phyloP scores from a whole-genome alignment of 2,329 filamentous ascomycete genomes.

The Lasiodiplodia sp. region DNA sequence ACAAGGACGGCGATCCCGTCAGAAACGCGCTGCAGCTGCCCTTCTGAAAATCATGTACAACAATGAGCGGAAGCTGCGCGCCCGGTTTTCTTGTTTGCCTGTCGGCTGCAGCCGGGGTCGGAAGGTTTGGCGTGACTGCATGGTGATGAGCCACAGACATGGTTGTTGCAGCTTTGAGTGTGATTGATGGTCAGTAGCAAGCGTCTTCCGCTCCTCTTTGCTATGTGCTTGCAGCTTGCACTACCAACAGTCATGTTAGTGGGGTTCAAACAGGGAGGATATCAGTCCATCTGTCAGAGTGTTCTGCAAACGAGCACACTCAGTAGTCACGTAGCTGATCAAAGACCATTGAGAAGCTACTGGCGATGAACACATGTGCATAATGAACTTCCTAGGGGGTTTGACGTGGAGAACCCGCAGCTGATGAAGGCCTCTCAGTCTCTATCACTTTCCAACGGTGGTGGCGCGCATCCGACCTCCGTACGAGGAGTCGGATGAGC shows the following conservation, averaged over 20 bases:
- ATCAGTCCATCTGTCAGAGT: too few species aligned
- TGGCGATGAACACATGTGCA: too few species aligned
- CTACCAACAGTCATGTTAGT: not conserved
- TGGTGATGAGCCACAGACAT: not conserved
- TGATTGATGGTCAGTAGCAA: not conserved
- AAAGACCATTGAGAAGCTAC: too few species aligned
- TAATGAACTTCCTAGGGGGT: too few species aligned
- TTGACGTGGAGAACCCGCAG: too few species aligned
- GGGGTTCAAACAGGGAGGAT: not conserved
- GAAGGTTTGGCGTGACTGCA: not conserved
- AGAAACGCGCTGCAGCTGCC: not conserved
- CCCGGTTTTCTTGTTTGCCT: not conserved
- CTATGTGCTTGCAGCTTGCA: not conserved
- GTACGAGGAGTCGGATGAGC: too few species aligned
- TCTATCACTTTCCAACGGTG: too few species aligned
- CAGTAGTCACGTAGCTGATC: not conserved
- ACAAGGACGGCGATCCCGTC: constrained; percentile 6
- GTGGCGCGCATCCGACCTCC: too few species aligned
- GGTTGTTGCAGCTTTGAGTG: not conserved
- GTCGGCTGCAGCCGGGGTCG: not conserved
- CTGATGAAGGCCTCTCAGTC: too few species aligned
- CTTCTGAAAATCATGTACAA: constrained; percentile 2
- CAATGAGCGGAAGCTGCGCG: constrained; percentile 6
- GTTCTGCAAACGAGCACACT: too few species aligned
- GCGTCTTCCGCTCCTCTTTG: not conserved